Base-by-base conservation (phyloP, 2,329 filamentous ascomycete species). In the Arthrobotrys sphaeroides region DNA sequence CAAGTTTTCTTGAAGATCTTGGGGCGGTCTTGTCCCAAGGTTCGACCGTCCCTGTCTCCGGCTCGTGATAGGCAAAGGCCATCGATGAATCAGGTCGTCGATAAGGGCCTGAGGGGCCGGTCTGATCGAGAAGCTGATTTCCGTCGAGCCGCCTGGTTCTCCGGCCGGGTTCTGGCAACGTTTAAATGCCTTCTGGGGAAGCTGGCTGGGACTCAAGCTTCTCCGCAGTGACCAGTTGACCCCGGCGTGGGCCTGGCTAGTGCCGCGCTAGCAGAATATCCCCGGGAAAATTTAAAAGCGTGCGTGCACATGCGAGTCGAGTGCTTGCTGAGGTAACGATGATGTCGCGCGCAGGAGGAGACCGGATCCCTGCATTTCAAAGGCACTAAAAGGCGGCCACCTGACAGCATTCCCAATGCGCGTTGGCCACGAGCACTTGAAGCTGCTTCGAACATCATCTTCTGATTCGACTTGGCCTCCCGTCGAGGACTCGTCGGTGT, bases 391-490 rank as follows among this genome's bases (percentile, higher is more conserved):
- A 38, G 16, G 6, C 42, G 45, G 62, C 55, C 70, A 74, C 55
- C 70, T 74, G 70, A 74, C 69, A 40, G 62, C 64, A 47, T 66
- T 38, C 61, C 61, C 38, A 60, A 73, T 60, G 47, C 59, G 60
- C 36, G 60, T 73, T 73, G 61, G 69, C 61, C 69, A 66, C 60
- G 60, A 73, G 60, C 64, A 42, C 28, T 45, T 57, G 49, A 55
- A 55, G 31, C 13, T 59, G 22, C 31, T 2, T 53, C 28, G 26
- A 53, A 33, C 45, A 51, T 53, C 47, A 53, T 53, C n/a, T n/a
- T n/a, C n/a, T n/a, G n/a, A n/a, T n/a, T n/a, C n/a, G n/a, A n/a
- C n/a, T n/a, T n/a, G n/a, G n/a, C n/a, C n/a, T n/a, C n/a, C n/a
- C n/a, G n/a, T n/a, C n/a, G n/a, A n/a, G n/a, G n/a, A n/a, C n/a